Percentiles rank a stretch among this genome's conserved stretches.
These are phyloP conservation scores for Nannochloropsis granulata DNA, from an alignment of 108 stramenopile species.

Conservation along the genomic window DNA sequence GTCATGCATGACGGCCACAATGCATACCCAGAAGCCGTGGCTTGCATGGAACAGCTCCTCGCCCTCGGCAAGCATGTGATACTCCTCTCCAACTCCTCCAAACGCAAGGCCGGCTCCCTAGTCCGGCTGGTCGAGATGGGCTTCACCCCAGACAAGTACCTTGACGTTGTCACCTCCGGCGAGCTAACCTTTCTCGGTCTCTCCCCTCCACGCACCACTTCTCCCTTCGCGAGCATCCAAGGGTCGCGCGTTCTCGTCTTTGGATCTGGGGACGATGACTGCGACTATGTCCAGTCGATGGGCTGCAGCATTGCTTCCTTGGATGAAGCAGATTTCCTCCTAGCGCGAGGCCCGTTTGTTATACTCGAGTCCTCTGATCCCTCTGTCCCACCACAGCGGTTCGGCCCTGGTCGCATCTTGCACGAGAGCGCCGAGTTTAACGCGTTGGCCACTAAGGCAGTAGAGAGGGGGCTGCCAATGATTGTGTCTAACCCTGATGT, in stretches of 20 bases:
- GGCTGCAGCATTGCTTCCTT: conserved; percentile 57
- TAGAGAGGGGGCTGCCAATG: conserved; percentile 55
- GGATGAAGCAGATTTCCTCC: conserved; percentile 63
- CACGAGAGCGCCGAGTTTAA: conserved; percentile 40
- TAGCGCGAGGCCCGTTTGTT: conserved; percentile 64
- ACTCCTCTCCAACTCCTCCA: conserved; percentile 67
- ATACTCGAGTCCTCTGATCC: conserved; percentile 38
- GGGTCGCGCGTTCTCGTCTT: conserved; percentile 39
- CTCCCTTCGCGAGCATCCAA: not conserved
- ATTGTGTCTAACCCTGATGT: conserved; percentile 78
- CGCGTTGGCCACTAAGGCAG: conserved; percentile 35
- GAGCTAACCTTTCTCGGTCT: conserved; percentile 24
- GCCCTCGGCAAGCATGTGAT: conserved; percentile 50
- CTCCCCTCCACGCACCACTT: not conserved
- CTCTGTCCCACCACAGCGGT: not conserved
- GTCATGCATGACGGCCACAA: conserved; percentile 69
- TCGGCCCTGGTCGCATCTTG: conserved; percentile 36
- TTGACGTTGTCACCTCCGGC: conserved; percentile 31
- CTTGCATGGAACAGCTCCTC: conserved; percentile 46
- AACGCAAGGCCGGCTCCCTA: conserved; percentile 40
- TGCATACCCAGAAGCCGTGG: conserved; percentile 61
- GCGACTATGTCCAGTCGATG: conserved; percentile 52
- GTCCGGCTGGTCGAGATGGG: conserved; percentile 14
- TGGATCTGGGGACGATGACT: conserved; percentile 62
- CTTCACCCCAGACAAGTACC: conserved; percentile 5